Evolutionary conservation across 805 yeast genomes (phyloP), one percentile per base, ranked within the genome.

Genomic region (Suhomyces sp.): DNA sequence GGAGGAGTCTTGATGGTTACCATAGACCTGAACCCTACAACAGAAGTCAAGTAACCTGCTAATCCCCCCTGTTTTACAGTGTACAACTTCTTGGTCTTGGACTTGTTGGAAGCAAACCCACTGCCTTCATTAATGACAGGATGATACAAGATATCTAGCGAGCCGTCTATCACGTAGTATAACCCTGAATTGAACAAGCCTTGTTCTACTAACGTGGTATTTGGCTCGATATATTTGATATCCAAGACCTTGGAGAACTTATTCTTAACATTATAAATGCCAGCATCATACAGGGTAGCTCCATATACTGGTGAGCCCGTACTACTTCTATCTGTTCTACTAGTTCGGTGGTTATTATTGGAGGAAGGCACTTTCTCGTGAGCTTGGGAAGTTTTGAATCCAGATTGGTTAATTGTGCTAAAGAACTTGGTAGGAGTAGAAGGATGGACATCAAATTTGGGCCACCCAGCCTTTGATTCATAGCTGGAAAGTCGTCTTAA

Each of bases 31-130:
- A 86, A 83, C 0, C 96, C 94, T 8, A 91, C 79, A 13, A 92
- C 67, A 0, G 96, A 80, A 3, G 96, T 89, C 45, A 93, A 66
- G 62, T 89, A 93, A 0, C 98, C 98, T 0, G 93, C 96, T 13
- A 93, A 66, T 3, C 94, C 94, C 6, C 97, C 97, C 1, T 85
- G 75, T 13, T 77, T 70, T 1, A 90, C 84, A 0, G 83, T 78
- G 58, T 84, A 85, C 1, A 89, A 58, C 25, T 68, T 66, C 37
- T 75, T 77, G 37, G 50, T 25, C 10, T 41, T 15, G 10, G 27
- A n/a, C 20, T 20, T n/a, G 12, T 24, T 17, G 7, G 27, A 21
- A 22, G 24, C 19, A 10, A 44, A 29, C 4, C 27, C 2, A 22
- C 49, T 27, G 12, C 35, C 60, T 57, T 20, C 57, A 54, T 49